Evolutionary conservation across 2,329 filamentous ascomycete genomes (phyloP).

Genomic region (Bipolaris gigantea): DNA sequence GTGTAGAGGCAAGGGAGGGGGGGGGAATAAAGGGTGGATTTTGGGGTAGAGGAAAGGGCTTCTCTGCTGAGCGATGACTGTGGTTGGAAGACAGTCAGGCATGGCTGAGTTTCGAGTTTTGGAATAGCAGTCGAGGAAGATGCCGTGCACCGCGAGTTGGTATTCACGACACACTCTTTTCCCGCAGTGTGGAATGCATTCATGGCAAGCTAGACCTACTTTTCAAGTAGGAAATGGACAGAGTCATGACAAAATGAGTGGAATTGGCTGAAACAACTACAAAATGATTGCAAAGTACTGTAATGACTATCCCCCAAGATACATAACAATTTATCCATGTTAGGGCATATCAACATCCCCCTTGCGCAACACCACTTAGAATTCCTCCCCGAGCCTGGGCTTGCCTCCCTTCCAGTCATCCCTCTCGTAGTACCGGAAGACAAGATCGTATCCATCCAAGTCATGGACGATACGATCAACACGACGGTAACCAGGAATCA

Average conservation of each 20-base stretch:
- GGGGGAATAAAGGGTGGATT: too few species aligned
- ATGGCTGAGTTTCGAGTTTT: too few species aligned
- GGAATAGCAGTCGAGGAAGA: too few species aligned
- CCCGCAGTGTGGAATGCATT: background rate
- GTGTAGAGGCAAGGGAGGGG: too few species aligned
- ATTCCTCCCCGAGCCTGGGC: slow-evolving; percentile 61
- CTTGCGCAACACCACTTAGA: background rate
- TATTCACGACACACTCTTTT: too few species aligned
- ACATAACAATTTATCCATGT: background rate
- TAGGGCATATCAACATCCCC: background rate
- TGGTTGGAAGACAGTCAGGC: too few species aligned
- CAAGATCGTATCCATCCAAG: slow-evolving; percentile 93
- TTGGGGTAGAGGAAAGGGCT: too few species aligned
- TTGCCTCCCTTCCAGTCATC: slow-evolving; percentile 74
- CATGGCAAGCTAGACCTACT: background rate
- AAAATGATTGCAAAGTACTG: background rate
- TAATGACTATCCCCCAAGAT: slow-evolving; percentile 10
- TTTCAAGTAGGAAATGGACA: background rate
- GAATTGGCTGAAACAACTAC: background rate
- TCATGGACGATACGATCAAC: slow-evolving; percentile 96
- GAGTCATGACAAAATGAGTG: background rate
- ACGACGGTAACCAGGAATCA: slow-evolving; percentile 81
- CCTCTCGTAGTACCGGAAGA: slow-evolving; percentile 95
- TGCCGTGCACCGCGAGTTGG: too few species aligned
- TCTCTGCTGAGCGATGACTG: too few species aligned